Evolutionary conservation across 176 grass and related monocot genomes (phyloP).

Genomic region (Triticum timopheevii): DNA sequence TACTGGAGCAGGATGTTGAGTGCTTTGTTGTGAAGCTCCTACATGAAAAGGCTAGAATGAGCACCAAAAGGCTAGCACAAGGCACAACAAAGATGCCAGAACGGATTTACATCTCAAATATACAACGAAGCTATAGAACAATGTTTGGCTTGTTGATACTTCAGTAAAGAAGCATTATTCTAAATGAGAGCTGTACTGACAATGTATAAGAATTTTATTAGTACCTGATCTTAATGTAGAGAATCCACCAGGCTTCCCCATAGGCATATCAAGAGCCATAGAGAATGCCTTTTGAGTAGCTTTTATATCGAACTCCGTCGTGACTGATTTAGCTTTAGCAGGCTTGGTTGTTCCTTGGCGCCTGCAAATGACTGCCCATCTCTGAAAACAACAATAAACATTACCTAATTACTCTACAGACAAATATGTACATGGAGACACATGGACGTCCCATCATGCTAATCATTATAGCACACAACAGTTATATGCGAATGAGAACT

Average conservation of each 20-base stretch:
- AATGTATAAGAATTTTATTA: constrained; percentile 6
- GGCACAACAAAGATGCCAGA: neutral
- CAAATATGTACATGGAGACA: neutral
- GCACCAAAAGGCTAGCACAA: constrained; percentile 16
- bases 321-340: constrained; percentile 37
- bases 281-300: constrained; percentile 65
- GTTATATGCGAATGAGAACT: constrained; percentile 15
- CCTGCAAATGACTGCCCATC: constrained; percentile 75
- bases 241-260: constrained; percentile 2
- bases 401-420: constrained; percentile 18
- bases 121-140: neutral
- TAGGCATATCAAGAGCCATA: constrained; percentile 63
- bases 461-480: constrained; percentile 1
- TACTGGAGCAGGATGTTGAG: constrained; percentile 33
- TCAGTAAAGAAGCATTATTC: constrained; percentile 17
- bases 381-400: constrained; percentile 53
- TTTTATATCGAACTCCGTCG: constrained; percentile 32
- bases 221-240: constrained; percentile 50
- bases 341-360: constrained; percentile 45
- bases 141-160: constrained; percentile 14
- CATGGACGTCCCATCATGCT: neutral
- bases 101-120: neutral
- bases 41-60: constrained; percentile 23
- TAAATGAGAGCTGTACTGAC: neutral
- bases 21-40: constrained; percentile 36